Conservation (phyloP, 108 stramenopile species). For the Bacterosira constricta region DNA sequence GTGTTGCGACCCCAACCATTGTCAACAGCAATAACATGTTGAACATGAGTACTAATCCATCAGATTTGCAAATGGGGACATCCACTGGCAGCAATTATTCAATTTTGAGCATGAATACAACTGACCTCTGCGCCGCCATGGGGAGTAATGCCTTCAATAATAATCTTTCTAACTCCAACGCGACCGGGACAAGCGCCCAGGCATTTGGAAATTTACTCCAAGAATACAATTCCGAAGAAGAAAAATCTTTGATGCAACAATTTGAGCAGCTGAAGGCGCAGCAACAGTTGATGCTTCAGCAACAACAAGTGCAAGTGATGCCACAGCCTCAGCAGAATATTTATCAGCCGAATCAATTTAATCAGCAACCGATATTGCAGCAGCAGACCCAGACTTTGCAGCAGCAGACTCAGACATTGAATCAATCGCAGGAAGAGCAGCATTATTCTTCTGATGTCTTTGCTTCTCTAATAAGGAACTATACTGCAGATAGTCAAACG, state of each 20-base stretch:
- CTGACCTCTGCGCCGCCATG: not conserved
- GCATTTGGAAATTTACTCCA: slow-evolving; percentile 19
- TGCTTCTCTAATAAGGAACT: not conserved
- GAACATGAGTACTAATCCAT: not conserved
- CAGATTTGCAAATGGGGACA: not conserved
- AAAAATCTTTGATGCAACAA: slow-evolving; percentile 1
- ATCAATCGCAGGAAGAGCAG: not conserved
- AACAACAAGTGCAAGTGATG: not conserved
- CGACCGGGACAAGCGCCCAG: slow-evolving; percentile 4
- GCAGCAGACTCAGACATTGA: not conserved
- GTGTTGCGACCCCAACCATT: not conserved
- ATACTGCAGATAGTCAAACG: not conserved
- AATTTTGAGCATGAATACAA: slow-evolving; percentile 11
- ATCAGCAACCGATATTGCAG: not conserved
- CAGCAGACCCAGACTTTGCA: not conserved
- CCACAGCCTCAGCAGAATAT: not conserved
- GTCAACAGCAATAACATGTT: not conserved
- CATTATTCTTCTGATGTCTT: not conserved
- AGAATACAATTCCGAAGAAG: slow-evolving; percentile 17
- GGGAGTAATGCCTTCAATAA: not conserved
- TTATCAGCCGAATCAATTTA: slow-evolving; percentile 7
- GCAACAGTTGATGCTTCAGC: slow-evolving; percentile 10
- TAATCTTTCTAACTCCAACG: not conserved
- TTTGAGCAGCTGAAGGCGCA: slow-evolving; percentile 14
- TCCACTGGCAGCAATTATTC: slow-evolving; percentile 1